Evolutionary conservation across 169 alveolate genomes (phyloP).

Genomic region (Eimeria praecox): DNA sequence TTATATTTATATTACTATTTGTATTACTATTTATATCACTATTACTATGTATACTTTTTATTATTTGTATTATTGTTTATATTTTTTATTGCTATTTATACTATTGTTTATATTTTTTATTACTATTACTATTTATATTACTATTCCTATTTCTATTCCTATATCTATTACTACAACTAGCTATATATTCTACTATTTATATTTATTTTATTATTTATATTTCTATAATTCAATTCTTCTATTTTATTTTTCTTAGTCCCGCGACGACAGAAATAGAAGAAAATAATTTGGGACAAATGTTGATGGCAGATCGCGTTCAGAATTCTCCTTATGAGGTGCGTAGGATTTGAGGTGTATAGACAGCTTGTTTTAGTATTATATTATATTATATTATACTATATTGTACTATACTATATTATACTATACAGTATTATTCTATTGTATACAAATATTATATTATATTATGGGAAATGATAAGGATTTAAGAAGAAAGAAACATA

Average conservation of each 20-base stretch:
- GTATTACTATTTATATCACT: no score
- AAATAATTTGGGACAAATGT: conserved; percentile 76
- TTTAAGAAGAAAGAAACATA: no score
- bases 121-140: not conserved
- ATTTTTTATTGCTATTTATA: not conserved
- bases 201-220: no score
- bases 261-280: conserved; percentile 65
- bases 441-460: no score
- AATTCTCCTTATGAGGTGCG: conserved; percentile 82
- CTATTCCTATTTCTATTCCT: not conserved
- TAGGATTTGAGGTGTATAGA: not conserved
- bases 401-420: no score
- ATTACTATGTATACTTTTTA: not conserved
- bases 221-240: not conserved
- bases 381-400: no score
- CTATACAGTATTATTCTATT: no score
- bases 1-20: no score
- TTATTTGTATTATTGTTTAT: not conserved
- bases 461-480: no score
- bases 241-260: conserved; percentile 14
- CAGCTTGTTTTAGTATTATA: not conserved
- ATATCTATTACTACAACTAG: not conserved
- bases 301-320: conserved; percentile 75
- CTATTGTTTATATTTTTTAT: not conserved
- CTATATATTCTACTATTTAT: no score